Base-by-base conservation (phyloP, 371 early-diverging fungal genomes). In the Mucor plumbeus region DNA sequence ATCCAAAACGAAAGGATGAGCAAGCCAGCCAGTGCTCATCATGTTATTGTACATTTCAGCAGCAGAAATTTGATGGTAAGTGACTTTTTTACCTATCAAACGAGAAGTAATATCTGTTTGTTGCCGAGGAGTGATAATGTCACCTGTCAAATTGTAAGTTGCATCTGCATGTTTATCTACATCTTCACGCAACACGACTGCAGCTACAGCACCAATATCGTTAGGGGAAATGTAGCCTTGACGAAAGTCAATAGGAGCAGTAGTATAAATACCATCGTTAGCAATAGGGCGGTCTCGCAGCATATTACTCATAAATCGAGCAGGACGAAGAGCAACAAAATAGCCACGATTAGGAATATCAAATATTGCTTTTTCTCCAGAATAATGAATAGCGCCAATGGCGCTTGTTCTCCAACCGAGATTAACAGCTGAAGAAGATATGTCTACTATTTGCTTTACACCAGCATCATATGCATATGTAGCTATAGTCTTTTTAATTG, bases 321-420 rank as follows among this genome's bases (percentile, higher is more conserved):
- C 60, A 1, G 81, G 81, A 19, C 81, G 73, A 10, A 81, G 68
- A 0, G 77, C 53, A 4, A 81, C 75, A 48, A 64, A 68, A 3
- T 15, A 6, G 17, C 70, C 70, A 17, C 75, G 66, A 17, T 72
- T 62, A 4, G 74, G 72, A 9, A 72, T 54, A 15, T 63, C 61
- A 48, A 59, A 63, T n/a, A 80, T 75, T 0, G 55, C 65, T 41
- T 76, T 59, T 57, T 80, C 81, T n/a, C 68, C 63, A 10, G 50
- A 34, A 33, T 60, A 61, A 57, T 80, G 81, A 3, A 40, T 11
- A 2, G 43, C 9, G 1, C 69, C 67, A 21, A 72, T 60, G n/a
- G 50, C 40, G 1, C 39, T 62, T 0, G 36, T 14, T 62, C 76
- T 64, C 68, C 70, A 80, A 6, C 72, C 69, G 6, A 40, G n/a